A percentile compares a stretch with the other conserved stretches of the same genome.
Evolutionary conservation across 768 basidiomycete species (phyloP).

Genomic region (Lactarius hatsudake): DNA sequence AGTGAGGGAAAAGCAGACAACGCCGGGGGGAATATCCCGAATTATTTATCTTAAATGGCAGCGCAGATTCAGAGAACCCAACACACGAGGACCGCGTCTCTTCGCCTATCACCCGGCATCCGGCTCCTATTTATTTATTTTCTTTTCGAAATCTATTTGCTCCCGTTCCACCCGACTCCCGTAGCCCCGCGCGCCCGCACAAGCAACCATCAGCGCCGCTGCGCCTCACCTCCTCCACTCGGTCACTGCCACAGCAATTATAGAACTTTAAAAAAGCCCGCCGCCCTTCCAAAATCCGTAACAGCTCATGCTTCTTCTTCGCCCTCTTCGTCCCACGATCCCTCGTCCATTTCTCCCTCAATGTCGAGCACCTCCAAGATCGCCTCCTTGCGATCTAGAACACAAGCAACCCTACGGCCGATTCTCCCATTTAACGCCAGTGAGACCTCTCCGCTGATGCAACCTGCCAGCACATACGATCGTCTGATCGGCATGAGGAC

Average conservation of each 20-base stretch:
- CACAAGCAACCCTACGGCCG: conserved; percentile 73
- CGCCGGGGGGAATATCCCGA: conserved; percentile 28
- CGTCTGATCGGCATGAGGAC: conserved; percentile 52
- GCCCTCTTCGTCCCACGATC: conserved; percentile 26
- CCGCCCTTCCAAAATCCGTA: not conserved
- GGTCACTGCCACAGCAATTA: conserved; percentile 1
- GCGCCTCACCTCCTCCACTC: conserved; percentile 20
- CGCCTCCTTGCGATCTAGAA: conserved; percentile 62
- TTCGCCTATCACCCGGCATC: not conserved
- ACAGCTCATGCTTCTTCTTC: conserved; percentile 11
- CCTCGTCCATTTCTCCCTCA: conserved; percentile 46
- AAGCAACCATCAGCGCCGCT: conserved; percentile 2
- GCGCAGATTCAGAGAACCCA: conserved; percentile 61
- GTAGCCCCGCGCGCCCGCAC: conserved; percentile 10
- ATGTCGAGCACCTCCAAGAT: conserved; percentile 73
- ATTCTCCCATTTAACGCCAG: conserved; percentile 72
- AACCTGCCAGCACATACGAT: conserved; percentile 53
- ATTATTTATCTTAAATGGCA: conserved; percentile 36
- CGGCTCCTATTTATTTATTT: conserved; percentile 15
- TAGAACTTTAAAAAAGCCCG: not conserved
- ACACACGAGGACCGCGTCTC: conserved; percentile 58
- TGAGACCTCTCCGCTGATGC: conserved; percentile 50
- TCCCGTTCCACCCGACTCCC: conserved; percentile 3
- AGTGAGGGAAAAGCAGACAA: conserved; percentile 27
- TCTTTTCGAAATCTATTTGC: not conserved